These are phyloP conservation scores for Phialophora verrucosa DNA, from an alignment of 2,329 filamentous ascomycete species.

Conservation along the genomic window DNA sequence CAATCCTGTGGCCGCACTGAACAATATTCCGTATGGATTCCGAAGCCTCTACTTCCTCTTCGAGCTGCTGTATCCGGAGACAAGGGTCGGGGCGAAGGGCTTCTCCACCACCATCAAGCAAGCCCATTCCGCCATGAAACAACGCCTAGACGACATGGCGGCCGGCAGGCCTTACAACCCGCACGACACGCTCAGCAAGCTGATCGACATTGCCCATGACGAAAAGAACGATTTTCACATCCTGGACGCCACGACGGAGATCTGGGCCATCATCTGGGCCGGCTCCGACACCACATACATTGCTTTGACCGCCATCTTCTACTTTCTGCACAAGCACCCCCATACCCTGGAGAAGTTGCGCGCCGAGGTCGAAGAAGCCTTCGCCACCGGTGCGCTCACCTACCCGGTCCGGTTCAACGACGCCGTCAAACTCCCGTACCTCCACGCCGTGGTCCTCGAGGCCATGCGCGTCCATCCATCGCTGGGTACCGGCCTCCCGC, in stretches of 20 bases:
- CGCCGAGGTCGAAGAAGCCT: conserved; percentile 54
- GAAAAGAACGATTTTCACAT: conserved; percentile 24
- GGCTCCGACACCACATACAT: conserved; percentile 44
- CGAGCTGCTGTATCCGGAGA: conserved; percentile 29
- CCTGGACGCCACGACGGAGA: conserved; percentile 29
- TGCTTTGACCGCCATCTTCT: conserved; percentile 44
- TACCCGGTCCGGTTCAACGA: conserved; percentile 31
- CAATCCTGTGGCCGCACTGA: conserved; percentile 23
- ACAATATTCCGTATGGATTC: conserved; percentile 29
- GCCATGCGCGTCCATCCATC: conserved; percentile 57
- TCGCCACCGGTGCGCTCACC: conserved; percentile 24
- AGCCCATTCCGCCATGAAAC: conserved; percentile 27
- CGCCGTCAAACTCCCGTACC: conserved; percentile 46
- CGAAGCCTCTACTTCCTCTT: conserved; percentile 28
- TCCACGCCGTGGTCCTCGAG: conserved; percentile 61
- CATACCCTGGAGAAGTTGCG: conserved; percentile 48
- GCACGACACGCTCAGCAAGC: conserved; percentile 30
- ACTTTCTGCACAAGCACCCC: conserved; percentile 42
- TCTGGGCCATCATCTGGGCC: conserved; percentile 34
- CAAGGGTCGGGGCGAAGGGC: conserved; percentile 27
- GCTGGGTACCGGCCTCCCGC: conserved; percentile 57
- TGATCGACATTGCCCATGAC: conserved; percentile 25
- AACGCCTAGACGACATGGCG: conserved; percentile 29
- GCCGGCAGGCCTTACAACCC: conserved; percentile 25
- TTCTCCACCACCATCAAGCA: conserved; percentile 30